Conservation (phyloP, 73 alveolate species). For the Paramecium biaurelia region DNA sequence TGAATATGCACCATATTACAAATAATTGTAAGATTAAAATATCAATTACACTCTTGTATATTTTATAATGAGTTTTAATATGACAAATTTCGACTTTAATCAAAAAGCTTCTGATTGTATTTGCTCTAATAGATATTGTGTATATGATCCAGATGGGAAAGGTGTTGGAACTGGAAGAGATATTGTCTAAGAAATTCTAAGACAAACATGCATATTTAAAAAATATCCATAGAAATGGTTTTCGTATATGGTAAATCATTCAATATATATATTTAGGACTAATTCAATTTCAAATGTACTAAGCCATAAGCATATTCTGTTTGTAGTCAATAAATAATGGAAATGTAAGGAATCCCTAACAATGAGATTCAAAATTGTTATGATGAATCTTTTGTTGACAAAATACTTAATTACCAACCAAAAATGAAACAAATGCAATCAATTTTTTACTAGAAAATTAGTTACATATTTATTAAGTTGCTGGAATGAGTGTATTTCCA, state of each 20-base stretch:
- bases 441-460: background rate
- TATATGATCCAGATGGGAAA: constrained; percentile 10
- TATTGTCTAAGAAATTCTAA: background rate
- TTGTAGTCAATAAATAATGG: background rate
- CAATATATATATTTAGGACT: background rate
- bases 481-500: background rate
- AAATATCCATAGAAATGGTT: background rate
- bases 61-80: background rate
- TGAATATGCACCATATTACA: background rate
- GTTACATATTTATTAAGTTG: background rate
- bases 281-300: background rate
- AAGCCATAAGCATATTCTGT: background rate
- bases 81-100: background rate
- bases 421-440: background rate
- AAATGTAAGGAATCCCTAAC: background rate
- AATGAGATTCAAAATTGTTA: background rate
- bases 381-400: background rate
- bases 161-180: background rate
- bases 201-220: background rate
- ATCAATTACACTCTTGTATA: background rate
- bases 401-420: background rate
- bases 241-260: background rate
- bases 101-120: background rate
- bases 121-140: constrained; percentile 1
- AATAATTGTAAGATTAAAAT: background rate